Evolutionary conservation across 1,284 basidiomycete genomes (phyloP), one percentile per base, ranked within the genome.

Genomic region (Heterobasidion irregulare): DNA sequence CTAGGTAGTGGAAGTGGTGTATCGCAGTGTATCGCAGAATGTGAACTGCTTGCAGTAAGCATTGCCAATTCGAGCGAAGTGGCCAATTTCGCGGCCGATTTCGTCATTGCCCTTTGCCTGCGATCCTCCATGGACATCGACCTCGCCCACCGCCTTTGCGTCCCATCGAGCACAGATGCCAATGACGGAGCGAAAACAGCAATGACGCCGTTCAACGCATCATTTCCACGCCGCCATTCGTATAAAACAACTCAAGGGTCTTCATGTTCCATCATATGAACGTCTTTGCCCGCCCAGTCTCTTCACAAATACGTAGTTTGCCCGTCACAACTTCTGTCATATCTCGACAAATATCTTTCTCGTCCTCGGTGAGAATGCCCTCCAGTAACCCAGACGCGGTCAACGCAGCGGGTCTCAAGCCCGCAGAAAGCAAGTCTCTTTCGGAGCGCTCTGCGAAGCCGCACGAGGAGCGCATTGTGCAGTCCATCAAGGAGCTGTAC

Each of bases 401-500:
- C 35, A 78, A 79, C 55, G 70, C 75, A 4, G 67, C 75, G 2
- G 77, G 75, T 0, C 61, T 79, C 34, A 65, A 65, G 8, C 69
- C 75, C 6, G 66, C 66, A 13, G 67, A 74, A 52, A 69, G 71
- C 12, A 73, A 70, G 59, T 61, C 62, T 18, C 66, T 78, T 9
- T 63, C 66, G 45, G 75, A 76, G 57, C 66, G 76, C 12, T 56
- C 53, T 12, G 56, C 67, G 5, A 65, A 74, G 52, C 61, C 66
- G 2, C 63, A 73, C 34, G 76, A 79, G 60, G 59, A 69, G 43
- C 64, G 66, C 26, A 70, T 77, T 41, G 62, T 78, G 36, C 47
- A 66, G 32, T 68, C 70, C 7, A 66, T 79, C 36, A 75, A 72
- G 58, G 75, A 78, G 63, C 62, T 79, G 57, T 79, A 80, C 58